Conservation (phyloP, 1,284 basidiomycete genomes). For the Apiotrichum porosum region DNA sequence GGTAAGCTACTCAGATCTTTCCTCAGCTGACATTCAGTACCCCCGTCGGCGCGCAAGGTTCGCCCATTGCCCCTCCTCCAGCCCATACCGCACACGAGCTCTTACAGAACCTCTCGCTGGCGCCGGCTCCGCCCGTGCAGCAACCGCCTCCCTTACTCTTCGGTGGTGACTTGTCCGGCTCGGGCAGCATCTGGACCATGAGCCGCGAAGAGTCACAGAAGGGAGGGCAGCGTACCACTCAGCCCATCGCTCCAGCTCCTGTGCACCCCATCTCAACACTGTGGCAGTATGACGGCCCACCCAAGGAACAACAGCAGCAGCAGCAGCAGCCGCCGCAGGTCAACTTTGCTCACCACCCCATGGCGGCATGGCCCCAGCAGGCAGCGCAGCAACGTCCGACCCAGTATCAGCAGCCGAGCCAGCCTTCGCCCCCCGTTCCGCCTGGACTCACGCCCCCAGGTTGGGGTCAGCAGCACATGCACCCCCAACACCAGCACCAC, state of each 20-base stretch:
- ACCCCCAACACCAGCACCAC: too few species aligned
- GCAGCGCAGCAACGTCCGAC: too few species aligned
- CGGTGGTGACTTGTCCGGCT: slow-evolving; percentile 14
- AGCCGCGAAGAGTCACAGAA: slow-evolving; percentile 30
- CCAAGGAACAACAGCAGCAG: too few species aligned
- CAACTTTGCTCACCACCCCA: too few species aligned
- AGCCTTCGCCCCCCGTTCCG: too few species aligned
- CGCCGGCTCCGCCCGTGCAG: background rate
- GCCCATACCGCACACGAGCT: slow-evolving; percentile 23
- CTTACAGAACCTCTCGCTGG: slow-evolving; percentile 22
- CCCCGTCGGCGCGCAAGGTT: background rate
- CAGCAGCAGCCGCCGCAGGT: too few species aligned
- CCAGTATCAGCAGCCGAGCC: too few species aligned
- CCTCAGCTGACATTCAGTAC: slow-evolving; percentile 4
- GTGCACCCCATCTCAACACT: background rate
- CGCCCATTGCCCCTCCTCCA: background rate
- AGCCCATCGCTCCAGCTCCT: background rate
- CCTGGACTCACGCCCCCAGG: too few species aligned
- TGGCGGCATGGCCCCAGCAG: too few species aligned
- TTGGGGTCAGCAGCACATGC: too few species aligned
- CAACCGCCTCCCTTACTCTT: slow-evolving; percentile 20
- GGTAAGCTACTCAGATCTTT: slow-evolving; percentile 10
- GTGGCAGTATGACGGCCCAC: background rate
- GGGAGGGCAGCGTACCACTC: slow-evolving; percentile 14
- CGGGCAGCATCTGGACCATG: slow-evolving; percentile 36